These are phyloP conservation scores for Lactarius deliciosus DNA, from an alignment of 768 basidiomycete genomes.

Conservation along the genomic window DNA sequence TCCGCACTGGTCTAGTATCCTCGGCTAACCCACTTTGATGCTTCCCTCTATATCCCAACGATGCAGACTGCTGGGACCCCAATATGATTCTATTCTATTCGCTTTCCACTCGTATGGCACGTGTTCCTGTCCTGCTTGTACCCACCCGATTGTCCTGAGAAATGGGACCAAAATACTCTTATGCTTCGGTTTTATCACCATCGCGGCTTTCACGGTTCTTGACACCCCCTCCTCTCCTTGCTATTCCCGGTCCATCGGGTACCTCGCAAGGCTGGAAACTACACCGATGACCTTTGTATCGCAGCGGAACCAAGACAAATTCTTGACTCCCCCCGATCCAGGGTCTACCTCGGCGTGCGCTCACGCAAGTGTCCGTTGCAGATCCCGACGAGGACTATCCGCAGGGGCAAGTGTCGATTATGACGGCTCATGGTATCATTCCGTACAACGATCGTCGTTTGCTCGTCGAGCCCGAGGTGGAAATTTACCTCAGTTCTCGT, in stretches of 20 bases:
- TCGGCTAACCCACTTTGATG: no score
- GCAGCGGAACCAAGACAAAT: constrained; percentile 16
- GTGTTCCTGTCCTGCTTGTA: neutral
- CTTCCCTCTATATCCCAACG: no score
- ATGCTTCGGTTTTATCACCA: constrained; percentile 1
- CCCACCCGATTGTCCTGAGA: neutral
- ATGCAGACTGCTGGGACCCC: constrained; percentile 4
- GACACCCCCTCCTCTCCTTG: neutral
- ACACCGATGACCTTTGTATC: constrained; percentile 22
- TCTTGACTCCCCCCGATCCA: neutral
- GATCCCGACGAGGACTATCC: constrained; percentile 17
- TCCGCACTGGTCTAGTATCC: constrained; percentile 1
- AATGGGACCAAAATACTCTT: neutral
- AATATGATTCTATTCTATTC: neutral
- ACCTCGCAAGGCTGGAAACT: neutral
- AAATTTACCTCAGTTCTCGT: neutral
- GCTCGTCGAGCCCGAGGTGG: constrained; percentile 9
- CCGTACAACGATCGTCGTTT: constrained; percentile 15
- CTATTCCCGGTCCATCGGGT: constrained; percentile 1
- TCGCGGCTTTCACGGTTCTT: neutral
- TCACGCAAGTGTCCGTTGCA: constrained; percentile 8
- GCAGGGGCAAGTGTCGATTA: constrained; percentile 18
- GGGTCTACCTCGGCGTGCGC: constrained; percentile 2
- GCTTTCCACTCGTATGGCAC: neutral
- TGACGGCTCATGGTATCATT: neutral